A percentile compares a stretch with the other conserved stretches of the same genome.
Evolutionary conservation across 768 basidiomycete genomes (phyloP).

Genomic region (Saitozyma sp.): DNA sequence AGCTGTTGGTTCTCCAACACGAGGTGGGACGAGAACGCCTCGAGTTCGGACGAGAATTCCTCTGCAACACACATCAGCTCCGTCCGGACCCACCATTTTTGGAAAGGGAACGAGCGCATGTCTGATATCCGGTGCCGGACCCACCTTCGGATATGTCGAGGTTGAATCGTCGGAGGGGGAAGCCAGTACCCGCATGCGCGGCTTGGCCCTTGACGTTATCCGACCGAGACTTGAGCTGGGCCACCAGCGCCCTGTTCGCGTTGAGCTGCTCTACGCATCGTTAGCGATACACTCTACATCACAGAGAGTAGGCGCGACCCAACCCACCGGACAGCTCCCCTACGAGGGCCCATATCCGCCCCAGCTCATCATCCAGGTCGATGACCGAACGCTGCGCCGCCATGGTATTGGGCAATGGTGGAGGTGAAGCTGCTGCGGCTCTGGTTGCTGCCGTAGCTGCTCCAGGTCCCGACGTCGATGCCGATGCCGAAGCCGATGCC

Average conservation of each 20-base stretch:
- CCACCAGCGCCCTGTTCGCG: constrained; percentile 75
- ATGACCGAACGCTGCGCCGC: neutral
- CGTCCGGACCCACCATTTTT: neutral
- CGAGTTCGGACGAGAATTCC: constrained; percentile 85
- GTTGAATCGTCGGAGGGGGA: constrained; percentile 78
- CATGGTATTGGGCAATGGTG: too few species aligned
- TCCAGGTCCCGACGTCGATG: too few species aligned
- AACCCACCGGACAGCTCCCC: constrained; percentile 39
- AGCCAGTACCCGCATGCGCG: constrained; percentile 68
- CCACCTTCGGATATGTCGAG: constrained; percentile 68
- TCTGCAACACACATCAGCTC: constrained; percentile 59
- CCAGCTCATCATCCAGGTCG: constrained; percentile 37
- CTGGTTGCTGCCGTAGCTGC: too few species aligned
- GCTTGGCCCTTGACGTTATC: constrained; percentile 78
- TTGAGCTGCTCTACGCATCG: constrained; percentile 57
- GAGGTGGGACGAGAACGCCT: constrained; percentile 81
- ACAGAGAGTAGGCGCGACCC: neutral
- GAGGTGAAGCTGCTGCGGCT: too few species aligned
- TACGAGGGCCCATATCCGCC: constrained; percentile 30
- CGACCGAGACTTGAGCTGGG: constrained; percentile 67
- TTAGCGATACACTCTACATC: neutral
- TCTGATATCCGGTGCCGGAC: neutral
- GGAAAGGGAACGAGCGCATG: neutral
- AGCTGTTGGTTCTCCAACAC: constrained; percentile 92
- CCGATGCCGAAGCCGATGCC: too few species aligned